Evolutionary conservation across 2,329 filamentous ascomycete species (phyloP).

Genomic region (Lizonia empirigonia): DNA sequence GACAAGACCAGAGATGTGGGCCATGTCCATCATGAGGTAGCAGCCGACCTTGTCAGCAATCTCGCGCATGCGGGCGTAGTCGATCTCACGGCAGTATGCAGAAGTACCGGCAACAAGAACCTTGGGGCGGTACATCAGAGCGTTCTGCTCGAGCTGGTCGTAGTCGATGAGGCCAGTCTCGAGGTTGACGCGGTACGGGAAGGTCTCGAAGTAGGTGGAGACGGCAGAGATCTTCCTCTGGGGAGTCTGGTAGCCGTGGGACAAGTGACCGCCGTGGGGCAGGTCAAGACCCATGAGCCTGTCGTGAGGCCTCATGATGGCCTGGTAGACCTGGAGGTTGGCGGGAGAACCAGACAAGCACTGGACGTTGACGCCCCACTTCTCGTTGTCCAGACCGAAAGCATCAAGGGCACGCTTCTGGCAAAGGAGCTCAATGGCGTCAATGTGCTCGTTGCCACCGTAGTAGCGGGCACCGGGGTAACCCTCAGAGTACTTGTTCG

Average conservation of each 20-base stretch:
- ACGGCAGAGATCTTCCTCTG: slow-evolving; percentile 98
- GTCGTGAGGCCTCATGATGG: slow-evolving; percentile 93
- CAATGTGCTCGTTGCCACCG: slow-evolving; percentile 95
- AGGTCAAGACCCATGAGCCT: slow-evolving; percentile 96
- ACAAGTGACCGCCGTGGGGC: slow-evolving; percentile 91
- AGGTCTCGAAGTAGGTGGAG: slow-evolving; percentile 98
- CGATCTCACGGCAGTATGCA: slow-evolving; percentile 93
- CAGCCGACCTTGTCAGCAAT: slow-evolving; percentile 90
- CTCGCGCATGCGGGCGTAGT: slow-evolving; percentile 89
- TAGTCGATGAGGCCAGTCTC: slow-evolving; percentile 95
- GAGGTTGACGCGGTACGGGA: slow-evolving; percentile 92
- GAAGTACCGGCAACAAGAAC: slow-evolving; percentile 93
- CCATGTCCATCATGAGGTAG: slow-evolving; percentile 95
- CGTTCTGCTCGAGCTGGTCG: slow-evolving; percentile 84
- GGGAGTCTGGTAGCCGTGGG: slow-evolving; percentile 96
- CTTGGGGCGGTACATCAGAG: slow-evolving; percentile 90
- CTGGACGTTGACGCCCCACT: slow-evolving; percentile 98
- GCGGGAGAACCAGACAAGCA: slow-evolving; percentile 85
- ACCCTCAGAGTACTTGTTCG: slow-evolving; percentile 98
- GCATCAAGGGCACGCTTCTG: slow-evolving; percentile 88
- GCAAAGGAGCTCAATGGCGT: slow-evolving; percentile 85
- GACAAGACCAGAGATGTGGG: slow-evolving; percentile 93
- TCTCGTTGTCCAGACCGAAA: slow-evolving; percentile 79
- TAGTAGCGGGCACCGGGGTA: slow-evolving; percentile 97
- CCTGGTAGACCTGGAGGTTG: slow-evolving; percentile 98